Evolutionary conservation across 495 filamentous ascomycete genomes (phyloP), one percentile per base, ranked within the genome.

Genomic region (Beverwykella pulmonaria): DNA sequence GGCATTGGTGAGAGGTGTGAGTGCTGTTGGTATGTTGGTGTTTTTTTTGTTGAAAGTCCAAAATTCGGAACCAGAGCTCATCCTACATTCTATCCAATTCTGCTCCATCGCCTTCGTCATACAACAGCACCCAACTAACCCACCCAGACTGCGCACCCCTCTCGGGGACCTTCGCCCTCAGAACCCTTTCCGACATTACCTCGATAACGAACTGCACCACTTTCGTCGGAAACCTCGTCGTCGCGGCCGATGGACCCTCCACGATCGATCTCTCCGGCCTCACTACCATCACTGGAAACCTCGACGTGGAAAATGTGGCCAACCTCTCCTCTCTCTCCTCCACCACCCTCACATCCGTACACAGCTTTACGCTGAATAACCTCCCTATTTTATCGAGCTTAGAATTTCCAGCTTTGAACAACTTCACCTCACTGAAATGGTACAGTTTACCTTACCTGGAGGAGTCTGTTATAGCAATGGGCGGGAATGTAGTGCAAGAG

Each of bases 271-370:
- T 68, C 26, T 49, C 61, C n/a, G 57, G 65, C 17, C 23, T 68
- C 15, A 34, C 2, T 2, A 19, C 34, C 9, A 26, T 68, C 22
- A 22, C 26, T 2, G 65, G 65, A 23, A 68, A 68, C 41, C 0
- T 68, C 27, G 65, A 68, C 41, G 26, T 68, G 19, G 65, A 68
- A 32, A 68, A 68, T 53, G 59, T 56, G n/a, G 65, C 49, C 0
- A 34, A 61, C 2, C 65, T 68, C 20, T 50, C 19, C 34, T 56
- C 58, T 15, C 50, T 68, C 32, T 56, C 57, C 15, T 61, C 65
- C 8, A 44, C 10, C 7, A 32, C 57, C 1, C 58, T 68, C 19
- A 27, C 15, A 23, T 14, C 41, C 17, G 58, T 68, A 20, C 14
- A 20, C 8, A 50, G 36, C 52, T 48, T 68, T 25, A 68, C 65